Evolutionary conservation across 306 rosid species (phyloP).

Genomic region (Malus sieversii): DNA sequence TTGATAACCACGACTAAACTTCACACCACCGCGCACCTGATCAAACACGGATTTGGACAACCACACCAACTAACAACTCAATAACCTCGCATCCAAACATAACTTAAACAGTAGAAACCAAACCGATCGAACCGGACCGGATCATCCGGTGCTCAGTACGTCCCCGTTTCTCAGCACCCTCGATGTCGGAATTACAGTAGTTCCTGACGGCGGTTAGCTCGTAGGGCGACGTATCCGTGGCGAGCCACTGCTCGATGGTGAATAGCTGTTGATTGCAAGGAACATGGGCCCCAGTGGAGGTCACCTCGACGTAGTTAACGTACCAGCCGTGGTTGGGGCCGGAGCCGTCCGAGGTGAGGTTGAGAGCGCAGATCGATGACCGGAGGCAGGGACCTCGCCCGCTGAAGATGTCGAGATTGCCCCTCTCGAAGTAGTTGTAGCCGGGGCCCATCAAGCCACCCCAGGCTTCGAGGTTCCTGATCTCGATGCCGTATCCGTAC

Average conservation of each 20-base stretch:
- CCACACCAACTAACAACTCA: neutral
- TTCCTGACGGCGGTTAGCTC: slow-evolving; percentile 44
- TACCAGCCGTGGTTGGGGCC: slow-evolving; percentile 87
- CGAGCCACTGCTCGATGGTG: slow-evolving; percentile 80
- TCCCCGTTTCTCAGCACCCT: neutral
- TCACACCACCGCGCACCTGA: neutral
- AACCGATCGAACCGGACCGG: neutral
- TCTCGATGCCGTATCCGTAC: slow-evolving; percentile 46
- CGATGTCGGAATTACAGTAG: slow-evolving; percentile 20
- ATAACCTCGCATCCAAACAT: neutral
- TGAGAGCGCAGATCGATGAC: slow-evolving; percentile 58
- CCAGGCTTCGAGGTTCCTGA: slow-evolving; percentile 48
- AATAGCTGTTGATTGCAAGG: slow-evolving; percentile 39
- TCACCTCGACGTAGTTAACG: slow-evolving; percentile 71
- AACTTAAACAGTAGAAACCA: neutral
- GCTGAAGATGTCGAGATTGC: slow-evolving; percentile 84
- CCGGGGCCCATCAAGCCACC: slow-evolving; percentile 67
- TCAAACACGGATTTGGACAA: neutral
- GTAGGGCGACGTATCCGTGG: slow-evolving; percentile 58
- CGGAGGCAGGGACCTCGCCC: slow-evolving; percentile 59
- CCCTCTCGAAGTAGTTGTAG: slow-evolving; percentile 75
- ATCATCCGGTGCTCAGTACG: neutral
- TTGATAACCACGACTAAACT: neutral
- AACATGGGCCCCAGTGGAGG: slow-evolving; percentile 50
- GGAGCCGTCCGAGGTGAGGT: slow-evolving; percentile 72